Evolutionary conservation across 495 filamentous ascomycete genomes (phyloP).

Genomic region (Hyaloscypha variabilis): DNA sequence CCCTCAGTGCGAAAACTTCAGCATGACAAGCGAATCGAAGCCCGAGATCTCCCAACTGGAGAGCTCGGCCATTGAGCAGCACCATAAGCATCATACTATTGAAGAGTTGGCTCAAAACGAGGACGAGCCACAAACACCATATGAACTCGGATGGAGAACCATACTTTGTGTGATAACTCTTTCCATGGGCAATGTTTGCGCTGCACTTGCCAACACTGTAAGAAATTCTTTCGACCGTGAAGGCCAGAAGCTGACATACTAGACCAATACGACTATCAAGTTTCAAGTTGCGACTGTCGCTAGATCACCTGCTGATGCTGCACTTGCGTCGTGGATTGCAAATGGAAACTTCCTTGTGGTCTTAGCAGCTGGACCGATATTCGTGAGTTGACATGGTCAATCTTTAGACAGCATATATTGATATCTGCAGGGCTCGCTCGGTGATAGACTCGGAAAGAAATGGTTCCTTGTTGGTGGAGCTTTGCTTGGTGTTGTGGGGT

Average conservation of each 20-base stretch:
- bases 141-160: constrained; percentile 20
- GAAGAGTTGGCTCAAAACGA: constrained; percentile 15
- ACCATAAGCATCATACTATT: constrained; percentile 15
- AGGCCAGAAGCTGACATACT: not conserved
- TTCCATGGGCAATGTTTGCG: constrained; percentile 26
- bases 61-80: not conserved
- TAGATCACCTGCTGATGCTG: constrained; percentile 17
- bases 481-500: constrained; percentile 16
- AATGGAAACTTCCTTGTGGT: constrained; percentile 26
- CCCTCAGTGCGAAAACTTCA: not conserved
- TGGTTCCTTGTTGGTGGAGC: constrained; percentile 24
- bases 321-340: constrained; percentile 25
- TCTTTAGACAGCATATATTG: not conserved
- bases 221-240: not conserved
- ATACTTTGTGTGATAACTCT: constrained; percentile 19
- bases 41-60: constrained; percentile 14
- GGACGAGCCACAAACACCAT: constrained; percentile 23
- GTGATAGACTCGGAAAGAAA: constrained; percentile 26
- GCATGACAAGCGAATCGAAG: constrained; percentile 6
- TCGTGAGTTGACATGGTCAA: not conserved
- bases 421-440: constrained; percentile 9
- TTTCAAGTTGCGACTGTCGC: constrained; percentile 22
- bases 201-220: constrained; percentile 24
- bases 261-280: constrained; percentile 28
- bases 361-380: constrained; percentile 22